Conservation (phyloP, 106 monocot genomes). For the Posidonia australis region DNA sequence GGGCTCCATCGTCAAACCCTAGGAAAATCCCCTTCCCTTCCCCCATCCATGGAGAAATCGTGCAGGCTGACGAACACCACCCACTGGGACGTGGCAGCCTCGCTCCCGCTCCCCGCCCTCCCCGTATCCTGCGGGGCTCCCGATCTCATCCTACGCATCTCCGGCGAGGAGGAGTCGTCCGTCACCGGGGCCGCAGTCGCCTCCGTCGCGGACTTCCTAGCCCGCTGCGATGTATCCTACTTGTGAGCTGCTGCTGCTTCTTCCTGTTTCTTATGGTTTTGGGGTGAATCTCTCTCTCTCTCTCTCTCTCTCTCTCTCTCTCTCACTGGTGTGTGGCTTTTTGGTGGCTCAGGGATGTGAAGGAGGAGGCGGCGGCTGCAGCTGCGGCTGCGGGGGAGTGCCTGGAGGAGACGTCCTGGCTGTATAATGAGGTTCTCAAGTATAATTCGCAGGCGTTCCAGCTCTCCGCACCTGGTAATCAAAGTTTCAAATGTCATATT, state of each 20-base stretch:
- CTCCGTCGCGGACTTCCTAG: conserved; percentile 51
- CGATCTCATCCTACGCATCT: conserved; percentile 33
- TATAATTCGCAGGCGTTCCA: conserved; percentile 54
- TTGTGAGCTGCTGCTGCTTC: conserved; percentile 32
- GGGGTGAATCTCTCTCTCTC: background rate
- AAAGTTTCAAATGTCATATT: background rate
- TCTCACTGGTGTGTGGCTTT: too few relatives aligned
- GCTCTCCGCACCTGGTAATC: conserved; percentile 38
- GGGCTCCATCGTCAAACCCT: background rate
- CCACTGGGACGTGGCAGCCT: conserved; percentile 62
- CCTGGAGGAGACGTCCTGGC: conserved; percentile 29
- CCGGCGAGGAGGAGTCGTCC: conserved; percentile 3
- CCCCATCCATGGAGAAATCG: conserved; percentile 36
- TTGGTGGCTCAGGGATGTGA: conserved; percentile 55
- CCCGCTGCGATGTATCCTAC: conserved; percentile 65
- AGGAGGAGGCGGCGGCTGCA: conserved; percentile 22
- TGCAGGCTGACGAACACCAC: conserved; percentile 71
- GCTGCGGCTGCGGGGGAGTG: background rate
- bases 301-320: background rate
- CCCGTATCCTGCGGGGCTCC: conserved; percentile 48
- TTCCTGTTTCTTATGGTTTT: background rate
- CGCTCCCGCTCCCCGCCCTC: conserved; percentile 65
- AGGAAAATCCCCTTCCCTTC: too few relatives aligned
- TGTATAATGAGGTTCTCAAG: conserved; percentile 76
- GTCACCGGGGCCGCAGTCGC: conserved; percentile 35